Percentiles rank a stretch among this genome's conserved stretches.
Evolutionary conservation across 2,329 filamentous ascomycete species (phyloP).

Genomic region (Cercospora canescens): DNA sequence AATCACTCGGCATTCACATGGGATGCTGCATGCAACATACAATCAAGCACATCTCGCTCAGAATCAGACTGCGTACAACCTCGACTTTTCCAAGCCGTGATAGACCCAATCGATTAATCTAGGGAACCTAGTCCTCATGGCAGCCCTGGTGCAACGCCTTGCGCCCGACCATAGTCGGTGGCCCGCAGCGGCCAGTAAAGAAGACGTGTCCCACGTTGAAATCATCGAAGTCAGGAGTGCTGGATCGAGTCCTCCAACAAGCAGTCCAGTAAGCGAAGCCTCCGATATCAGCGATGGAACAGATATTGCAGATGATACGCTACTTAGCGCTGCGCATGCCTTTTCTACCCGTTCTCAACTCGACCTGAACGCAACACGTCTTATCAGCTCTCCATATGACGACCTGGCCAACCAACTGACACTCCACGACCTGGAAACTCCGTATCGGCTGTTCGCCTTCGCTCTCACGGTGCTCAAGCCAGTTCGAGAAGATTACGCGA

Average conservation of each 20-base stretch:
- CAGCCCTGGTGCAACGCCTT: background rate
- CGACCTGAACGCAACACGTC: constrained; percentile 21
- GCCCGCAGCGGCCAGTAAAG: background rate
- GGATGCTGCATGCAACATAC: background rate
- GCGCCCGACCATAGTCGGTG: background rate
- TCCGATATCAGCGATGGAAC: background rate
- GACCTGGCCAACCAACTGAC: constrained; percentile 71
- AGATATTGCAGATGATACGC: background rate
- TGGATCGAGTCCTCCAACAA: background rate
- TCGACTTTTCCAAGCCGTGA: background rate
- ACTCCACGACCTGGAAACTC: constrained; percentile 63
- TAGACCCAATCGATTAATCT: background rate
- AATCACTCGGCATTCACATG: background rate
- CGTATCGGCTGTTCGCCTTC: constrained; percentile 69
- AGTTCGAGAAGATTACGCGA: constrained; percentile 71
- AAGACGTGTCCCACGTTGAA: background rate
- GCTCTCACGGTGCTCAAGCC: constrained; percentile 67
- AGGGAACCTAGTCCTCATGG: background rate
- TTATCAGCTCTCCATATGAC: constrained; percentile 68
- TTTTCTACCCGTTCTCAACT: background rate
- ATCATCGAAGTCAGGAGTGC: background rate
- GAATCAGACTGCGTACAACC: background rate
- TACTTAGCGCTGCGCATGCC: background rate
- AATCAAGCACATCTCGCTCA: background rate
- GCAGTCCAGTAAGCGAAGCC: background rate